Percentiles rank a stretch among this genome's conserved stretches.
phyloP scores from a whole-genome alignment of 371 early-diverging fungal genomes.

The Funneliformis caledonium region DNA sequence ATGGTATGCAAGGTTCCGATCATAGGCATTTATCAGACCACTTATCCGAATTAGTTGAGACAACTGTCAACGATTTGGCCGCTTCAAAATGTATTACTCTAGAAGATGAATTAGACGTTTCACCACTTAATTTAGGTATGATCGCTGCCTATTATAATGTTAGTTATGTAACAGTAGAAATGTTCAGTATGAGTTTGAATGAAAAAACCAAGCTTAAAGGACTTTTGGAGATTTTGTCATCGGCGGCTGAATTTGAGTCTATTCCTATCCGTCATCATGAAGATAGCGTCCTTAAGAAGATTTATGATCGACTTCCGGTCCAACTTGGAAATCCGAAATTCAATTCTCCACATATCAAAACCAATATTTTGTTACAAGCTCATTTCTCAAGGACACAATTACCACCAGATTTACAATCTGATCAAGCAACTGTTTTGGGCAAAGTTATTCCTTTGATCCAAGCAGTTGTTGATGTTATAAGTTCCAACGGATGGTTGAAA shows the following conservation, averaged over 20 bases:
- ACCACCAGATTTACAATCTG: constrained; percentile 90
- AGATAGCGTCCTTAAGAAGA: constrained; percentile 70
- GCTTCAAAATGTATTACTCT: constrained; percentile 88
- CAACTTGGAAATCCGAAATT: constrained; percentile 71
- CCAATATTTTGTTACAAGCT: constrained; percentile 90
- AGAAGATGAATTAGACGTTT: constrained; percentile 84
- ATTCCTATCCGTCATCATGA: constrained; percentile 96
- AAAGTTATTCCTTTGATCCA: constrained; percentile 85
- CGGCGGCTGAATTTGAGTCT: constrained; percentile 90
- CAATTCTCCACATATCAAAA: constrained; percentile 87
- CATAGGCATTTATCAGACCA: constrained; percentile 90
- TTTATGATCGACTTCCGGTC: constrained; percentile 84
- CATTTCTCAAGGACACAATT: constrained; percentile 91
- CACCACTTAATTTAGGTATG: constrained; percentile 94
- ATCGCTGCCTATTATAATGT: constrained; percentile 97
- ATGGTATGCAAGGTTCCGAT: constrained; percentile 84
- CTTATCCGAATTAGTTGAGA: constrained; percentile 94
- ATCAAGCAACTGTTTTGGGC: constrained; percentile 75
- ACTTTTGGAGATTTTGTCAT: constrained; percentile 88
- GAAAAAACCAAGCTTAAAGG: constrained; percentile 88
- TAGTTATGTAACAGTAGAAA: constrained; percentile 91
- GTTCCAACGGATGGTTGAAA: constrained; percentile 88
- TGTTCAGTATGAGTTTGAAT: constrained; percentile 86
- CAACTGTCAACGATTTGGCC: constrained; percentile 81
- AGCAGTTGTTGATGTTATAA: constrained; percentile 94